A percentile compares a stretch with the other conserved stretches of the same genome.
Evolutionary conservation across 2,329 filamentous ascomycete genomes (phyloP).

Genomic region (Neoarthrinium moseri): DNA sequence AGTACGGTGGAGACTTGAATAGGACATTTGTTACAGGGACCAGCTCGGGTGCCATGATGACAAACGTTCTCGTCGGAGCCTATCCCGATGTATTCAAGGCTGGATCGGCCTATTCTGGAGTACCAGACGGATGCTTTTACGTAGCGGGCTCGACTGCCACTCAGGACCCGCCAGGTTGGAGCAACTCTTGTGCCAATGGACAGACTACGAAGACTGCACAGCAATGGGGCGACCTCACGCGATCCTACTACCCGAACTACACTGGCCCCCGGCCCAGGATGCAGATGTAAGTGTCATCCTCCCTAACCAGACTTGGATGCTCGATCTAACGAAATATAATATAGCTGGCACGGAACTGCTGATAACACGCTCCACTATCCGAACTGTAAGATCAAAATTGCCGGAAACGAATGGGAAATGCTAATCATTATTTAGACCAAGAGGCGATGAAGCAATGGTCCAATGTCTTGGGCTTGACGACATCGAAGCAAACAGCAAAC

Average conservation of each 20-base stretch:
- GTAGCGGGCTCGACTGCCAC: constrained; percentile 29
- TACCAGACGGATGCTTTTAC: constrained; percentile 31
- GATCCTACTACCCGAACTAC: constrained; percentile 51
- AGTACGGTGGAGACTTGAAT: constrained; percentile 29
- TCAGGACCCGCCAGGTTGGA: constrained; percentile 45
- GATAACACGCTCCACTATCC: constrained; percentile 36
- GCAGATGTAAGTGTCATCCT: constrained; percentile 27
- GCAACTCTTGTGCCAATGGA: constrained; percentile 52
- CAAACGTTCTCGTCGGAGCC: constrained; percentile 38
- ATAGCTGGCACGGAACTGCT: constrained; percentile 43
- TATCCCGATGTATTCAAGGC: constrained; percentile 48
- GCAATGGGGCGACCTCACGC: constrained; percentile 39
- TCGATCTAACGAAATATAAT: neutral
- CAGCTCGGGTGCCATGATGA: constrained; percentile 33
- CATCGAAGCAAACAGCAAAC: constrained; percentile 26
- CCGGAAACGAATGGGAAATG: neutral
- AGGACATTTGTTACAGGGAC: constrained; percentile 30
- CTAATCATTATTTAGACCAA: constrained; percentile 20
- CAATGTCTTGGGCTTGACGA: constrained; percentile 38
- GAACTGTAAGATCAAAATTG: constrained; percentile 27
- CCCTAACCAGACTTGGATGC: neutral
- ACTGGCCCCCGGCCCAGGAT: constrained; percentile 38
- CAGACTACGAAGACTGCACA: constrained; percentile 38
- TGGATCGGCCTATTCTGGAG: constrained; percentile 42
- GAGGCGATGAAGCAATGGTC: constrained; percentile 46